Conservation (phyloP, 768 basidiomycete species). For the Amanita phalloides region DNA sequence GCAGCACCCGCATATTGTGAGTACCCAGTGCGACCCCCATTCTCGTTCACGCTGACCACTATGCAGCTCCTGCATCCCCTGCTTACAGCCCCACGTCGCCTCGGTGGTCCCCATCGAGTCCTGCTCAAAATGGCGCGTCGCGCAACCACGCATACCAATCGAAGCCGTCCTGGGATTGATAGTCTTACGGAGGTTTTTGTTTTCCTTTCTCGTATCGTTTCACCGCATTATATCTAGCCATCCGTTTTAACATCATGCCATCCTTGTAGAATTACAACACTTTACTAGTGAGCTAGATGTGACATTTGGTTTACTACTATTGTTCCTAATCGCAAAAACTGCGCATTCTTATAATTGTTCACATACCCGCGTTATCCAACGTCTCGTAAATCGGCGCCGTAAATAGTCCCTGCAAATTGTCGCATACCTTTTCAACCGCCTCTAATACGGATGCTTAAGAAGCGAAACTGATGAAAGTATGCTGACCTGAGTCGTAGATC, state of each 20-base stretch:
- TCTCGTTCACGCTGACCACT: not conserved
- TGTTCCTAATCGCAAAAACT: not conserved
- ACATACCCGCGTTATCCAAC: too few relatives aligned
- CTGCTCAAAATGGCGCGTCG: conserved; percentile 43
- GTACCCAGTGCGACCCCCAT: conserved; percentile 11
- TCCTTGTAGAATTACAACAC: conserved; percentile 18
- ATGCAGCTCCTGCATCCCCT: conserved; percentile 69
- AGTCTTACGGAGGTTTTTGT: not conserved
- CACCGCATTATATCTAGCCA: conserved; percentile 18
- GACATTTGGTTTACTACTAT: conserved; percentile 6
- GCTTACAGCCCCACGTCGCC: conserved; percentile 83
- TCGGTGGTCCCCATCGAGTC: conserved; percentile 75
- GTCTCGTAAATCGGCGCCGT: too few relatives aligned
- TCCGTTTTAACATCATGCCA: conserved; percentile 12
- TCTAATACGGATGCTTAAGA: too few relatives aligned
- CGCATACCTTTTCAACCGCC: too few relatives aligned
- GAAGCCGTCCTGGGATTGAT: conserved; percentile 43
- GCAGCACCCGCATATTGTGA: conserved; percentile 76
- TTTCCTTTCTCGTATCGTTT: conserved; percentile 10
- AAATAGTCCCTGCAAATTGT: too few relatives aligned
- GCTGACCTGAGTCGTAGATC: too few relatives aligned
- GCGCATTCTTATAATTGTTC: too few relatives aligned
- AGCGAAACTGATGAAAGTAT: too few relatives aligned
- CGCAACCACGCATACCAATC: conserved; percentile 35
- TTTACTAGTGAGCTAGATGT: conserved; percentile 17